Base-by-base conservation (phyloP, 2,329 filamentous ascomycete species). In the Paramyrothecium sp. region DNA sequence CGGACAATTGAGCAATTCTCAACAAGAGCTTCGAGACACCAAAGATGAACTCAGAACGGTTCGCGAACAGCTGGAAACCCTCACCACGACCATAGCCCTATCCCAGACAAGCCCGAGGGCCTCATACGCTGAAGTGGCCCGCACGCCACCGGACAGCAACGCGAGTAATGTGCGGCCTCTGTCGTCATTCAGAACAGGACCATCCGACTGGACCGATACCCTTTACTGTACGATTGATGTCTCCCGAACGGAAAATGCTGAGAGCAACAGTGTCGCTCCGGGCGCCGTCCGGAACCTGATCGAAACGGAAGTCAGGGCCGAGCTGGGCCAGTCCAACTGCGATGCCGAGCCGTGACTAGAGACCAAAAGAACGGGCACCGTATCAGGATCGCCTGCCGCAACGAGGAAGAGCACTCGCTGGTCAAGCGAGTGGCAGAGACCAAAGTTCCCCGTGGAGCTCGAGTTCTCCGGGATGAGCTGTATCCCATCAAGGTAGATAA, bases 401-500 rank as follows among this genome's bases (percentile, higher is more conserved):
- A 66, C 53, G 58, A 66, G 48, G 54, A 53, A 11, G 63, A 66
- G 54, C 60, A 58, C 17, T 41, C 57, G 13, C 21, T 56, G 41
- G 57, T 67, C n/a, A 66, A 66, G 50, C 26, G 58, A 51, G 52
- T 58, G 38, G 54, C 56, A 19, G 55, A 63, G 54, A 57, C 44
- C 22, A 65, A 54, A n/a, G 13, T 59, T 20, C 56, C 55, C 21
- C 33, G 16, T 8, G 61, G 63, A 51, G 62, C 54, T 33, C 58
- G 61, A 38, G 57, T 66, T 13, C 56, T 62, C 20, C 55, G 57
- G 51, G 61, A 67, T 55, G 54, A 67, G 19, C 56, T 67, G 13
- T 67, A 67, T 53, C 64, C 59, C 8, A 54, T 67, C 23, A 67
- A 65, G 54, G n/a, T n/a, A n/a, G n/a, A n/a, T n/a, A n/a, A n/a